Evolutionary conservation across 1,284 basidiomycete genomes (phyloP).

Genomic region (Moesziomyces parantarcticus): DNA sequence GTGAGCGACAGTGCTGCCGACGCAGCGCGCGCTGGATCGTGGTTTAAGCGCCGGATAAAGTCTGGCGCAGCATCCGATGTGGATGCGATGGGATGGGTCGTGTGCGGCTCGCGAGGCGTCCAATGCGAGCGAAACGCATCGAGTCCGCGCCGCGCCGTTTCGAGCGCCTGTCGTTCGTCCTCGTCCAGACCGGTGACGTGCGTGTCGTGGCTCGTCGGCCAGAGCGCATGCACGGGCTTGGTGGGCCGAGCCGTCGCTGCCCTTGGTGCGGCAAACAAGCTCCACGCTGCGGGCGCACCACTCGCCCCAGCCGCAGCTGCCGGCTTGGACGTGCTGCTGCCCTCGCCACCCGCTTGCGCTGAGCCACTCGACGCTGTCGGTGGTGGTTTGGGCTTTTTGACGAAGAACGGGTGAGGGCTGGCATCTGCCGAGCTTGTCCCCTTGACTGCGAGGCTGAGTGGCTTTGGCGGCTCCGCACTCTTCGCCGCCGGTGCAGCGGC

Average conservation of each 20-base stretch:
- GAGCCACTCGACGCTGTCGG: neutral
- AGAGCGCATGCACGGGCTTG: constrained; percentile 23
- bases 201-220: constrained; percentile 19
- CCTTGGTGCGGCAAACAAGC: constrained; percentile 30
- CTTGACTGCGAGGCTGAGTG: constrained; percentile 36
- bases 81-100: too few relatives aligned
- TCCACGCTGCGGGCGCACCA: constrained; percentile 23
- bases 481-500: neutral
- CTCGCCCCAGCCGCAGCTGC: neutral
- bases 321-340: too few relatives aligned
- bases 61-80: too few relatives aligned
- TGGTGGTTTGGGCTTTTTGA: constrained; percentile 21
- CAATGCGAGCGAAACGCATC: constrained; percentile 19
- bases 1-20: constrained; percentile 5
- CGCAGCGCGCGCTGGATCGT: neutral
- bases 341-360: too few relatives aligned
- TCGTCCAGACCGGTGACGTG: constrained; percentile 15
- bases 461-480: constrained; percentile 2
- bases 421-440: constrained; percentile 16
- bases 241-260: constrained; percentile 12
- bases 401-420: constrained; percentile 40
- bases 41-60: neutral
- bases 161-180: constrained; percentile 8
- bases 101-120: neutral
- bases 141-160: constrained; percentile 5